These are phyloP conservation scores for Colletotrichum cereale DNA, from an alignment of 2,329 filamentous ascomycete genomes.

Conservation along the genomic window DNA sequence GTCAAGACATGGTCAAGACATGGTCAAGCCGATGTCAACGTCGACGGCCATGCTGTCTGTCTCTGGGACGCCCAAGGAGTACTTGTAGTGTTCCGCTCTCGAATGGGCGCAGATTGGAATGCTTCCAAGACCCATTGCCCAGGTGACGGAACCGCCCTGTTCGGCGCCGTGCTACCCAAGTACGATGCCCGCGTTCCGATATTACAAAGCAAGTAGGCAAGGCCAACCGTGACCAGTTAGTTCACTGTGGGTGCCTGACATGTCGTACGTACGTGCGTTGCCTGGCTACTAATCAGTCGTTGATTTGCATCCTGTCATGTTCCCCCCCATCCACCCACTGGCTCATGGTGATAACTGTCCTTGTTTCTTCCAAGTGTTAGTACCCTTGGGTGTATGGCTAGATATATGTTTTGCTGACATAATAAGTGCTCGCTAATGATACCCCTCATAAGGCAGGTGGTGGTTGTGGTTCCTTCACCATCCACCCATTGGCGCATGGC, in stretches of 20 bases:
- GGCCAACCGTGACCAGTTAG: not conserved
- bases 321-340: not conserved
- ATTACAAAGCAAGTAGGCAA: not conserved
- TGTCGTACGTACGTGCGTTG: not conserved
- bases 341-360: too few species aligned
- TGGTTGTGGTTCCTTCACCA: too few species aligned
- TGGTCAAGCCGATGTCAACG: not conserved
- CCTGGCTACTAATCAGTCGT: not conserved
- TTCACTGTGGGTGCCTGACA: not conserved
- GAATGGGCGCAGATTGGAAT: not conserved
- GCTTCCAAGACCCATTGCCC: not conserved
- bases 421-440: too few species aligned
- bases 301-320: conserved; percentile 4
- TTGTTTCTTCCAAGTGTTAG: too few species aligned
- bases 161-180: not conserved
- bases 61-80: conserved; percentile 18
- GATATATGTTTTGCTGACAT: too few species aligned
- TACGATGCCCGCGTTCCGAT: not conserved
- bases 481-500: not conserved
- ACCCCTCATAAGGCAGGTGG: too few species aligned
- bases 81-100: conserved; percentile 5
- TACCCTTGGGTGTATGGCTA: too few species aligned
- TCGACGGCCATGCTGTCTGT: not conserved
- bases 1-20: conserved; percentile 2
- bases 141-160: not conserved